phyloP scores from a whole-genome alignment of 2,329 filamentous ascomycete species.

The Penicillium capsulatum region DNA sequence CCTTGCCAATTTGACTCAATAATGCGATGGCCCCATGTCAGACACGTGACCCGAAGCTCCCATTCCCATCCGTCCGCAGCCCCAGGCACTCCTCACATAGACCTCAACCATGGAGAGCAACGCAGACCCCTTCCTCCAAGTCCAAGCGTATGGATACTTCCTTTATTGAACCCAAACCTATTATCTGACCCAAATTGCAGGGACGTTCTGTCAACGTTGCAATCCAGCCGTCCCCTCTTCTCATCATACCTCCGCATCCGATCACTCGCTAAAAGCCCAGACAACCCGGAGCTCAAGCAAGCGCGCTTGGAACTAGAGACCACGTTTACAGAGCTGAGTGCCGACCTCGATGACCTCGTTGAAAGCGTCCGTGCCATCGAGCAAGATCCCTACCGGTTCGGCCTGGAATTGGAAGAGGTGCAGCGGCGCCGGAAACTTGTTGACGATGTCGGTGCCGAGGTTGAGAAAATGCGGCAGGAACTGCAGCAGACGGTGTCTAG shows the following conservation, averaged over 20 bases:
- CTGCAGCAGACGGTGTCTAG: slow-evolving; percentile 58
- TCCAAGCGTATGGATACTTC: slow-evolving; percentile 44
- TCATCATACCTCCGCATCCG: slow-evolving; percentile 94
- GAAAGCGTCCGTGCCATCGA: slow-evolving; percentile 85
- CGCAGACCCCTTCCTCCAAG: slow-evolving; percentile 47
- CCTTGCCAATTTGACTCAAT: no score
- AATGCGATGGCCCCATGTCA: no score
- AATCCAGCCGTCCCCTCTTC: slow-evolving; percentile 79
- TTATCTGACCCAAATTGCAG: slow-evolving; percentile 45
- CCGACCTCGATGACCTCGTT: slow-evolving; percentile 84
- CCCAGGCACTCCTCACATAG: slow-evolving; percentile 3
- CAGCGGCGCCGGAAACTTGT: slow-evolving; percentile 75
- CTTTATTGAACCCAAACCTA: slow-evolving; percentile 5
- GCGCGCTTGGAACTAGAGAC: slow-evolving; percentile 71
- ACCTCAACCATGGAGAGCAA: slow-evolving; percentile 31
- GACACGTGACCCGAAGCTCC: slow-evolving; percentile 14
- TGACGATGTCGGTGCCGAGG: slow-evolving; percentile 80
- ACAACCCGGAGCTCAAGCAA: slow-evolving; percentile 66
- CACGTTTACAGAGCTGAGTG: slow-evolving; percentile 68
- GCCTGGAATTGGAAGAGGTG: slow-evolving; percentile 78
- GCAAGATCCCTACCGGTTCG: slow-evolving; percentile 79
- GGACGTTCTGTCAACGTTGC: slow-evolving; percentile 81
- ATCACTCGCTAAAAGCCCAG: slow-evolving; percentile 67
- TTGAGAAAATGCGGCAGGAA: slow-evolving; percentile 85
- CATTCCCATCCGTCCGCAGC: slow-evolving; percentile 2